Evolutionary conservation across 257 asterid species (phyloP).

Genomic region (Forsythia suspensa): DNA sequence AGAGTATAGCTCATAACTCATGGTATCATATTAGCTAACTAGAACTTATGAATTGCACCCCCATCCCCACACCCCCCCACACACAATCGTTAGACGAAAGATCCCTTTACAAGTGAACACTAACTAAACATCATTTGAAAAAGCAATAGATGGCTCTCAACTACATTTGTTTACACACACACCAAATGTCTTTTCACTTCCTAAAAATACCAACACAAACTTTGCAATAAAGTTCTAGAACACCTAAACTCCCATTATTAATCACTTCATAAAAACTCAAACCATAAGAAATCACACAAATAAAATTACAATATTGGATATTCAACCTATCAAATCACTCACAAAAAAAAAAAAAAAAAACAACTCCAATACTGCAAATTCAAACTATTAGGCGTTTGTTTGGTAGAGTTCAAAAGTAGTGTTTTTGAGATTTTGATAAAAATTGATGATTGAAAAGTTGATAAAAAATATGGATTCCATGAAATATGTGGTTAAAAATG

Average conservation of each 20-base stretch:
- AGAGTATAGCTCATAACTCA: not conserved
- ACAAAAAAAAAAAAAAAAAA: too few species aligned
- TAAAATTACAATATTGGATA: not conserved
- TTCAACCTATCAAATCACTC: not conserved
- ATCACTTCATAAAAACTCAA: not conserved
- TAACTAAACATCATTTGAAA: not conserved
- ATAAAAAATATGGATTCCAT: too few species aligned
- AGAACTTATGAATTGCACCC: not conserved
- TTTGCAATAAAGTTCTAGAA: not conserved
- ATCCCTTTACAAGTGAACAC: not conserved
- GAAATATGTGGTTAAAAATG: too few species aligned
- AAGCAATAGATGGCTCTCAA: not conserved
- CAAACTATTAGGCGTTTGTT: too few species aligned
- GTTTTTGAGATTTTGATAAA: too few species aligned
- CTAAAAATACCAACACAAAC: not conserved
- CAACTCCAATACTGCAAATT: too few species aligned
- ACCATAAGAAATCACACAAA: not conserved
- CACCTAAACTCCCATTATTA: not conserved
- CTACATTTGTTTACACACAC: not conserved
- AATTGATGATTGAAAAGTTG: too few species aligned
- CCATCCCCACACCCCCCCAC: not conserved
- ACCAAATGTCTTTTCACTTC: not conserved
- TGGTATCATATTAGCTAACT: not conserved
- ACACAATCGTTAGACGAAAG: not conserved
- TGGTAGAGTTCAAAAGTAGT: too few species aligned